Percentiles rank a stretch among this genome's conserved stretches.
phyloP scores from a whole-genome alignment of 352 stramenopile genomes.

The Saprolegnia diclina region DNA sequence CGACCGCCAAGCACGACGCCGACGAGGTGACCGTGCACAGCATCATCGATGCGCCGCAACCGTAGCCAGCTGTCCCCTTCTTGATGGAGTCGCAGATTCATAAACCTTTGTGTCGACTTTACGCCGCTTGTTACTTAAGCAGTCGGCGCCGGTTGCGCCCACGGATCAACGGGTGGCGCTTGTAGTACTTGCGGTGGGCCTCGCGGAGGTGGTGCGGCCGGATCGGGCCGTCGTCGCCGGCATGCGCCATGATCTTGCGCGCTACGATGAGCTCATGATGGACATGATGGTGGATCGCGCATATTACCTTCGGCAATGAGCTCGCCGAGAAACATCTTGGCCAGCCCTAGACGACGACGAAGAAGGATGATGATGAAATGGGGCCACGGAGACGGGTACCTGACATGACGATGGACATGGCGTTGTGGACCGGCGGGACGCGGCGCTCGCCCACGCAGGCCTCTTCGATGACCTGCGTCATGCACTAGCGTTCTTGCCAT shows the following conservation, averaged over 20 bases:
- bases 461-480: slow-evolving; percentile 62
- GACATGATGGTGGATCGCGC: neutral
- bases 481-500: slow-evolving; percentile 41
- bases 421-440: slow-evolving; percentile 2
- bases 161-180: slow-evolving; percentile 53
- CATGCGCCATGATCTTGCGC: slow-evolving; percentile 72
- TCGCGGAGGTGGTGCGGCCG: slow-evolving; percentile 67
- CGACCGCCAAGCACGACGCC: too few relatives aligned
- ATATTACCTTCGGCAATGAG: slow-evolving; percentile 69
- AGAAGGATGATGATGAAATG: neutral
- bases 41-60: too few relatives aligned
- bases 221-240: slow-evolving; percentile 69
- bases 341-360: slow-evolving; percentile 37
- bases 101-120: too few relatives aligned
- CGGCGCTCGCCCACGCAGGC: slow-evolving; percentile 3
- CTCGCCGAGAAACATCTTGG: slow-evolving; percentile 76
- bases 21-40: too few relatives aligned
- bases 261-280: slow-evolving; percentile 34
- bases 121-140: slow-evolving; percentile 5
- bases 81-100: too few relatives aligned
- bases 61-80: too few relatives aligned
- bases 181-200: slow-evolving; percentile 80
- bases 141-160: slow-evolving; percentile 24
- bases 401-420: slow-evolving; percentile 76
- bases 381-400: slow-evolving; percentile 28